Percentiles rank a stretch among this genome's conserved stretches.
Conservation (phyloP, 2,329 filamentous ascomycete species). For the Fusarium transvaalense region DNA sequence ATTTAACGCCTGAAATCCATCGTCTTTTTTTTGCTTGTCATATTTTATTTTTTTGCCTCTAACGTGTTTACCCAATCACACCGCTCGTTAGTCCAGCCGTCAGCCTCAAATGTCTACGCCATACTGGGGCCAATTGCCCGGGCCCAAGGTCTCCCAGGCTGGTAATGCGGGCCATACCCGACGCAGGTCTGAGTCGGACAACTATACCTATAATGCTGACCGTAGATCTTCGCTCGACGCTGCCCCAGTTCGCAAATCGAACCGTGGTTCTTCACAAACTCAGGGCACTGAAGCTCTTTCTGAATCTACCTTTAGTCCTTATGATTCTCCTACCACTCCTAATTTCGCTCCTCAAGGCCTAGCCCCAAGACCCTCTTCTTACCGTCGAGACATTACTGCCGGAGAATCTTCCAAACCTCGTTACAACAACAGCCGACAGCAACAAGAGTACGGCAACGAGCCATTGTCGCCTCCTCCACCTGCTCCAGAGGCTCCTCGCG, state of each 20-base stretch:
- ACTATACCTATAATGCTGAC: constrained; percentile 50
- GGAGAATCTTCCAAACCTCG: constrained; percentile 58
- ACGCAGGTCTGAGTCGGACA: constrained; percentile 53
- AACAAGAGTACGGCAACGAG: constrained; percentile 57
- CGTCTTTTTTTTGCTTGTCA: constrained; percentile 15
- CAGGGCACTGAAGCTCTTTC: constrained; percentile 66
- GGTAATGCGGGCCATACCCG: constrained; percentile 50
- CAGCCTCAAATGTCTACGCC: constrained; percentile 60
- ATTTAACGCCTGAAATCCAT: constrained; percentile 31
- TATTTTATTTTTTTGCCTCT: constrained; percentile 20
- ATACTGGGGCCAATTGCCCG: constrained; percentile 71
- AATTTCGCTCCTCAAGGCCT: constrained; percentile 65
- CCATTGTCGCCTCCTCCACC: constrained; percentile 58
- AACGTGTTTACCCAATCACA: constrained; percentile 47
- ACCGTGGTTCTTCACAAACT: constrained; percentile 68
- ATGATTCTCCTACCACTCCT: constrained; percentile 66
- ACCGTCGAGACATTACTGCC: constrained; percentile 62
- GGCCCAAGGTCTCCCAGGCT: constrained; percentile 56
- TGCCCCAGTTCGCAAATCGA: constrained; percentile 60
- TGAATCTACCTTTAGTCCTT: constrained; percentile 70
- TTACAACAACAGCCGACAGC: constrained; percentile 50
- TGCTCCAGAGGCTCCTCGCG: constrained; percentile 72
- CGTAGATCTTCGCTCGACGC: constrained; percentile 52
- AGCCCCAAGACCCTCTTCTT: constrained; percentile 70
- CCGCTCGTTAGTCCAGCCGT: constrained; percentile 31